phyloP scores from a whole-genome alignment of 108 stramenopile species.

The Cyclotella distinguenda region DNA sequence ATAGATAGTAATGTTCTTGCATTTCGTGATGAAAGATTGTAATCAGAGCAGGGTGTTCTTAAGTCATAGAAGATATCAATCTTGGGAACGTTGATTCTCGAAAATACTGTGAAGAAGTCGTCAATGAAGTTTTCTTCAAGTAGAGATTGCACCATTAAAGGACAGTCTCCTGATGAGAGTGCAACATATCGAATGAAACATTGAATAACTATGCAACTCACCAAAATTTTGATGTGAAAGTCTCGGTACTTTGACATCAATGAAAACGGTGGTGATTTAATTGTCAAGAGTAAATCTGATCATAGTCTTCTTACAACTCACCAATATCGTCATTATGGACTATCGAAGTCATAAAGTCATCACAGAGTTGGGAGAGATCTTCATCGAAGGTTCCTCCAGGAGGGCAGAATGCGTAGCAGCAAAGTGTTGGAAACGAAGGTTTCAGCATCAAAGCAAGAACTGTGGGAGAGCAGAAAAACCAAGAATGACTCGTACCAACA shows the following conservation, averaged over 20 bases:
- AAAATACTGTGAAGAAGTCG: conserved; percentile 30
- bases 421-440: conserved; percentile 34
- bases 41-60: conserved; percentile 1
- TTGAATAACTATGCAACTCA: conserved; percentile 39
- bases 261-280: neutral
- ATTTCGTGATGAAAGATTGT: conserved; percentile 2
- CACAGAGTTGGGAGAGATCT: neutral
- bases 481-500: too few species aligned
- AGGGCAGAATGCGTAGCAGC: conserved; percentile 11
- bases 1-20: neutral
- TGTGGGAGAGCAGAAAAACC: too few species aligned
- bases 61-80: conserved; percentile 20
- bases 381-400: conserved; percentile 17
- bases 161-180: too few species aligned
- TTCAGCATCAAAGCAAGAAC: conserved; percentile 51
- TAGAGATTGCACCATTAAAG: neutral
- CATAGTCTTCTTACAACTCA: neutral
- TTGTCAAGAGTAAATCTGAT: neutral
- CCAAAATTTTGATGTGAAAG: conserved; percentile 46
- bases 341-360: conserved; percentile 38
- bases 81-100: conserved; percentile 45
- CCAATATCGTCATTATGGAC: conserved; percentile 57
- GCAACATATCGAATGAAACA: conserved; percentile 43
- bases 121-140: conserved; percentile 15
- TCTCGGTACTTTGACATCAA: conserved; percentile 26